phyloP scores from a whole-genome alignment of 2,329 filamentous ascomycete species.

The Drechslerella dactyloides region DNA sequence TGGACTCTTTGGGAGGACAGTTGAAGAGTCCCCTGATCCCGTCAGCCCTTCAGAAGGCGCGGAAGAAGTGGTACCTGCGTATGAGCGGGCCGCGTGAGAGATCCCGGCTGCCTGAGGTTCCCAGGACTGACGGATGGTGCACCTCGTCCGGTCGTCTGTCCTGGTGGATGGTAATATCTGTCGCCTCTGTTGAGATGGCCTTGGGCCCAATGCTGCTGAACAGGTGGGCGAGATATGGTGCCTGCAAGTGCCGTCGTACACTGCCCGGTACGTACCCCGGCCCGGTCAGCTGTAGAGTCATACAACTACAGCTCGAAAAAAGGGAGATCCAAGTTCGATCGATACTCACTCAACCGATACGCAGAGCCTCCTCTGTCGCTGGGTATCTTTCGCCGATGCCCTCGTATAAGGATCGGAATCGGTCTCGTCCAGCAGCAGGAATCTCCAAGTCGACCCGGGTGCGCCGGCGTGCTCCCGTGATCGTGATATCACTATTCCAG shows the following conservation, averaged over 20 bases:
- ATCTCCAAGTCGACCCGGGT: constrained; percentile 10
- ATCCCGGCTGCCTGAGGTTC: constrained; percentile 24
- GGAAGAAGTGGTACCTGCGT: constrained; percentile 43
- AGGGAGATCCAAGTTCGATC: no score
- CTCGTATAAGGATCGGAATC: constrained; percentile 2
- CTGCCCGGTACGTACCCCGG: neutral
- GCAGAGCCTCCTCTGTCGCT: neutral
- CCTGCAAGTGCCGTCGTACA: neutral
- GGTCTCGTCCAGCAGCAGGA: neutral
- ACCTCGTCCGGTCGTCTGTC: no score
- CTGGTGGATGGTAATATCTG: constrained; percentile 23
- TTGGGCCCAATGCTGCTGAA: neutral
- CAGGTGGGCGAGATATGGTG: no score
- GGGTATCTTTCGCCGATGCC: no score
- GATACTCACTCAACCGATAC: neutral
- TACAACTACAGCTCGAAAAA: neutral
- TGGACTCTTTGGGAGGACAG: constrained; percentile 18
- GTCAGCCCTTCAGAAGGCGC: constrained; percentile 24
- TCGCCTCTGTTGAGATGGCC: neutral
- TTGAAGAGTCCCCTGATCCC: constrained; percentile 48
- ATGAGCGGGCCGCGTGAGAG: constrained; percentile 51
- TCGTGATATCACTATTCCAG: constrained; percentile 48
- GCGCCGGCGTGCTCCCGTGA: constrained; percentile 41
- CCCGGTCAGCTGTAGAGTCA: neutral
- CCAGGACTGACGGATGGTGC: constrained; percentile 28